Evolutionary conservation across 208 protist species (phyloP), one percentile per base, ranked within the genome.

Genomic region (Trypanosoma lewisi): DNA sequence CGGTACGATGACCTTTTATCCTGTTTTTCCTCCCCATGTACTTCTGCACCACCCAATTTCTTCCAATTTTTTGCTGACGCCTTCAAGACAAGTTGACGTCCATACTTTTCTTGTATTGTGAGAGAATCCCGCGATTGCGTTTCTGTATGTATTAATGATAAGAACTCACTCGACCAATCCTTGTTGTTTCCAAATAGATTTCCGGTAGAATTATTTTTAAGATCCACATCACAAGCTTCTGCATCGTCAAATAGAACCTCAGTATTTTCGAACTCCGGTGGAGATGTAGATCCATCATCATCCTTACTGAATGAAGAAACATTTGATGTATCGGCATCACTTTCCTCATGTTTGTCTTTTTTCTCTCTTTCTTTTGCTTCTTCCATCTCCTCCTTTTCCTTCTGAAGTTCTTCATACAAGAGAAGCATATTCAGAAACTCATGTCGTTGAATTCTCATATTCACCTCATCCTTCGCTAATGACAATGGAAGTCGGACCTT

Each of bases 401-500:
- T 37, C 5, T 56, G 42, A 0, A 67, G 4, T 34, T 60, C 39
- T 36, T 63, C 47, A 25, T 67, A 67, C 0, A 66, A 33, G 30
- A 53, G 28, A 30, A 63, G 5, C 59, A 73, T 47, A 6, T 36
- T 42, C 6, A 28, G 49, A 62, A 73, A 73, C 28, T 73, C 53
- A 48, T 65, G 59, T 23, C 67, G 28, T 39, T 49, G 52, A 44
- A 73, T 48, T 37, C 49, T 37, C 23, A 25, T 36, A 11, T 34
- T 3, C 0, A 64, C 28, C 28, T 67, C 60, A 27, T 61, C 36
- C 6, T 54, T 16, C 30, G 37, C 44, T 33, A 66, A 5, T 11
- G 59, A 63, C 12, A 36, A 33, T 2, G 67, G 67, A 63, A 73
- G 67, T 30, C 50, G 59, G 37, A 73, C 25, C 6, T 55, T 21